Base-by-base conservation (phyloP, 306 rosid species). In the Alnus glutinosa region DNA sequence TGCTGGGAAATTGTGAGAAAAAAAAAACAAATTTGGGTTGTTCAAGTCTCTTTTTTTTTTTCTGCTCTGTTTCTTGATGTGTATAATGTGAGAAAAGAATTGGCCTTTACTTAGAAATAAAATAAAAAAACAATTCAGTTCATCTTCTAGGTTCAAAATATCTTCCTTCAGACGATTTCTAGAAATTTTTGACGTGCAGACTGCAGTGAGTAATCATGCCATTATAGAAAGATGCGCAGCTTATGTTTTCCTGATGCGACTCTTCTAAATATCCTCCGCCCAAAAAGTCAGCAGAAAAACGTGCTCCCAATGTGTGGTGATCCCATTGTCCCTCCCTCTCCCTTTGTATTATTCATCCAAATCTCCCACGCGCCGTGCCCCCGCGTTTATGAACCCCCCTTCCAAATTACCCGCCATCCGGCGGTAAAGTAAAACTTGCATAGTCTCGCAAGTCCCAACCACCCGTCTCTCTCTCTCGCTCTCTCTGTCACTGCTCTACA, bases 361-460 rank as follows among this genome's bases (percentile, higher is more conserved):
- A 23, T 9, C 44, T 1, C 13, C 28, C 77, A 71, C 70, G 77
- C 58, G 51, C 34, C 39, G 3, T 2, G 42, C 9, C 11, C 4
- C 23, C 84, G 74, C 73, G 81, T 80, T 76, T 18, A 36, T 0
- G 1, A 18, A 44, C 77, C 64, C 12, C 37, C 32, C 39, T 28
- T 54, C 76, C 68, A 49, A 16, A 52, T 14, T 42, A 73, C 84
- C 74, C 77, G 72, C 77, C 76, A 80, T 55, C 72, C 51, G 36
- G 36, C 32, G 70, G 77, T 58, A 16, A 34, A 49, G 57, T 18
- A 78, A 55, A 59, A 6, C 1, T 47, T 5, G 23, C 11, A 23
- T 2, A 19, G 36, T 18, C 9, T n/a, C 0, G 28, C 28, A 0
- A 23, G 28, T 23, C 9, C 52, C 44, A 28, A 11, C 64, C 69